Evolutionary conservation across 208 protist species (phyloP).

Genomic region (Trypanosoma grayi): DNA sequence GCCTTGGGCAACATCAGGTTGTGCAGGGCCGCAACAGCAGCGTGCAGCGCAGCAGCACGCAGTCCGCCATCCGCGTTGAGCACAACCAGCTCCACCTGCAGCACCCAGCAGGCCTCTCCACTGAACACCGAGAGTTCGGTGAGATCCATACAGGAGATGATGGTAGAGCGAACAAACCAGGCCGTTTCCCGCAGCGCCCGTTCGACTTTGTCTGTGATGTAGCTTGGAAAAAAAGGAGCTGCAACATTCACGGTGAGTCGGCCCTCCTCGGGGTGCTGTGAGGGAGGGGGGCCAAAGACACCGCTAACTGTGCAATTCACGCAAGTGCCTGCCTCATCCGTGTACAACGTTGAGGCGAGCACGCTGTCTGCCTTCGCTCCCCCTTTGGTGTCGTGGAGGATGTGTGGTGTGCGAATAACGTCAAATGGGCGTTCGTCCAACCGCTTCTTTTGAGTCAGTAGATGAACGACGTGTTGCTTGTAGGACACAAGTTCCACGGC

Average conservation of each 20-base stretch:
- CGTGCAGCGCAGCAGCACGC: conserved; percentile 57
- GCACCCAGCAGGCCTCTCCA: conserved; percentile 84
- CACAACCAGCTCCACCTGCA: conserved; percentile 61
- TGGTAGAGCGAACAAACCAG: conserved; percentile 55
- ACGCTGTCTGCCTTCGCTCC: conserved; percentile 6
- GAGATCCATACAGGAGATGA: conserved; percentile 59
- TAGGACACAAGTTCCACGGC: conserved; percentile 71
- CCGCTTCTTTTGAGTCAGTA: conserved; percentile 40
- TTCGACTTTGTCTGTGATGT: conserved; percentile 31
- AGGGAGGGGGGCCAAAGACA: conserved; percentile 66
- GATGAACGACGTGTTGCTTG: conserved; percentile 42
- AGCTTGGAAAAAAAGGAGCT: conserved; percentile 53
- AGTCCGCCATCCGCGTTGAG: conserved; percentile 78
- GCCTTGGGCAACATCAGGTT: conserved; percentile 53
- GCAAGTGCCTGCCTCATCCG: conserved; percentile 64
- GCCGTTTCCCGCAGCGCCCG: conserved; percentile 69
- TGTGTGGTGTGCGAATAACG: conserved; percentile 37
- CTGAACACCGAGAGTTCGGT: conserved; percentile 47
- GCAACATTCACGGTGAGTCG: conserved; percentile 67
- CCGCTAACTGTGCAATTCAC: conserved; percentile 60
- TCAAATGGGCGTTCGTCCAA: conserved; percentile 55
- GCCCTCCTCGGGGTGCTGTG: conserved; percentile 47
- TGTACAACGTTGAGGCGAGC: conserved; percentile 74
- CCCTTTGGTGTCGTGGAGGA: conserved; percentile 47
- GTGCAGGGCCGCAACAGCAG: conserved; percentile 63